These are phyloP conservation scores for Starmerella lactis-condensi DNA, from an alignment of 805 yeast genomes.

Conservation along the genomic window DNA sequence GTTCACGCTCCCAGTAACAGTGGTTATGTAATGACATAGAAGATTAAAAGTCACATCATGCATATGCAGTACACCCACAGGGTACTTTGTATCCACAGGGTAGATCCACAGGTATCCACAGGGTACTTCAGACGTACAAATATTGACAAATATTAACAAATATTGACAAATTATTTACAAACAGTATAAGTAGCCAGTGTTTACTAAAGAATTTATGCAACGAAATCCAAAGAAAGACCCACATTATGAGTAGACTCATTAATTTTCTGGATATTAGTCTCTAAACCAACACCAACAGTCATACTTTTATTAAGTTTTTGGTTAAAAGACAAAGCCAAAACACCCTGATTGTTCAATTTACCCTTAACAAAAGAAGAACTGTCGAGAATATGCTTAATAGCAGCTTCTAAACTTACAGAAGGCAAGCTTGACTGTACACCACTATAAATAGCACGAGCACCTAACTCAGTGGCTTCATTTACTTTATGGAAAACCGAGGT, in stretches of 20 bases:
- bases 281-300: constrained; percentile 89
- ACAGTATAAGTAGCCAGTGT: not conserved
- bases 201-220: constrained; percentile 38
- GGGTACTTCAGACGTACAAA: not conserved
- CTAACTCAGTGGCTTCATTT: constrained; percentile 79
- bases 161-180: not conserved
- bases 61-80: too few relatives aligned
- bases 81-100: too few relatives aligned
- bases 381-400: constrained; percentile 87
- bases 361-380: constrained; percentile 81
- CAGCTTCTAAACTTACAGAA: constrained; percentile 84
- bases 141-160: not conserved
- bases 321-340: constrained; percentile 82
- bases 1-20: too few relatives aligned
- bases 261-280: constrained; percentile 86
- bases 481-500: constrained; percentile 97
- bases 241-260: constrained; percentile 95
- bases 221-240: constrained; percentile 83
- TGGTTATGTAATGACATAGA: too few relatives aligned
- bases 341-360: constrained; percentile 89
- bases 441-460: constrained; percentile 95
- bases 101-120: too few relatives aligned
- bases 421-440: constrained; percentile 51
- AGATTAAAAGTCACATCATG: too few relatives aligned
- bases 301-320: constrained; percentile 93